A percentile compares a stretch with the other conserved stretches of the same genome.
Evolutionary conservation across 1,284 basidiomycete genomes (phyloP).

Genomic region (Tilletiopsis washingtonensis): DNA sequence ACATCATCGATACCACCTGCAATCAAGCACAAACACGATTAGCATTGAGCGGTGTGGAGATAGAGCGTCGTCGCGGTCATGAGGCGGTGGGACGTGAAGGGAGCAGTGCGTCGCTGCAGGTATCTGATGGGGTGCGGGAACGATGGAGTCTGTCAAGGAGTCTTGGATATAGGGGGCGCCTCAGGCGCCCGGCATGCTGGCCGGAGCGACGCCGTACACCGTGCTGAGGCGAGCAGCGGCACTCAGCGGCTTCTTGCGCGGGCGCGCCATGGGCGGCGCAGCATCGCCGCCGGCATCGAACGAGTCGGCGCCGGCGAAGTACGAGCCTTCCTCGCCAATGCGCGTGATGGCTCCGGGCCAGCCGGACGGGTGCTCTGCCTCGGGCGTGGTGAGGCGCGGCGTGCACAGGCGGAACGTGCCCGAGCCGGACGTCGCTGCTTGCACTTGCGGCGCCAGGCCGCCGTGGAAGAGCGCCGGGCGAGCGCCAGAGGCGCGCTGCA

Average conservation of each 20-base stretch:
- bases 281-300: conserved; percentile 2
- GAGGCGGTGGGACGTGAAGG: too few species aligned
- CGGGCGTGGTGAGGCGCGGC: conserved; percentile 31
- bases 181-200: not conserved
- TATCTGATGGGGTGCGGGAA: too few species aligned
- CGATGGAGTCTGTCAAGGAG: too few species aligned
- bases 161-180: too few species aligned
- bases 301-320: conserved; percentile 17
- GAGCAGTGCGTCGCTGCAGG: too few species aligned
- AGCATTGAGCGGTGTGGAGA: too few species aligned
- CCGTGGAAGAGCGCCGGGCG: not conserved
- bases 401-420: conserved; percentile 34
- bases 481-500: not conserved
- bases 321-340: conserved; percentile 15
- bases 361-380: conserved; percentile 16
- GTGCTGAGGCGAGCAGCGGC: conserved; percentile 25
- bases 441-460: conserved; percentile 20
- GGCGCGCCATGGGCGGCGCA: conserved; percentile 9
- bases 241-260: conserved; percentile 19
- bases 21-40: too few species aligned
- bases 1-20: too few species aligned
- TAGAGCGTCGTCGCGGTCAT: too few species aligned
- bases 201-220: conserved; percentile 16
- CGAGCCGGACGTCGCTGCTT: conserved; percentile 33
- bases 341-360: conserved; percentile 3